phyloP scores from a whole-genome alignment of 2,329 filamentous ascomycete genomes.

The Fusarium subtropicale region DNA sequence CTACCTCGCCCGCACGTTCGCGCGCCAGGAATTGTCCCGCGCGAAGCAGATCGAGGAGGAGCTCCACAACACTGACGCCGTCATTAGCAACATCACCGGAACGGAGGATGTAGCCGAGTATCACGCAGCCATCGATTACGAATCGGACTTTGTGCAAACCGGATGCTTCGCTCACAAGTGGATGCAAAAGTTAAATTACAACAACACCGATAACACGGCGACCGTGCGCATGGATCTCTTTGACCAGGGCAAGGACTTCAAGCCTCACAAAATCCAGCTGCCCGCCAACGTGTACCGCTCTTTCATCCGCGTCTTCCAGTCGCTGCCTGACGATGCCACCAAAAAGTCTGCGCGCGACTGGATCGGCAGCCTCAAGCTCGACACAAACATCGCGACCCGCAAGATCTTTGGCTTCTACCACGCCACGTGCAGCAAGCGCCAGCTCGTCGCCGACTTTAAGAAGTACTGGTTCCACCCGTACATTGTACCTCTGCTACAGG shows the following conservation, averaged over 20 bases:
- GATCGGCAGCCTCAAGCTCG: conserved; percentile 19
- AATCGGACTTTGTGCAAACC: conserved; percentile 35
- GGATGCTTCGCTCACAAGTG: conserved; percentile 28
- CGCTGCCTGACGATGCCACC: conserved; percentile 9
- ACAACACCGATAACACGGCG: conserved; percentile 23
- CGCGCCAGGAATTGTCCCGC: conserved; percentile 57
- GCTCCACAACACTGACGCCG: background rate
- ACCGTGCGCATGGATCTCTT: conserved; percentile 28
- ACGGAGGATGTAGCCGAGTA: conserved; percentile 25
- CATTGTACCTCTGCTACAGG: conserved; percentile 48
- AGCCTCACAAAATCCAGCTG: conserved; percentile 29
- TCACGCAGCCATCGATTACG: conserved; percentile 37
- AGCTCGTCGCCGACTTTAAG: conserved; percentile 49
- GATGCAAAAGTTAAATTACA: conserved; percentile 32
- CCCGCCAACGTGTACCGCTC: conserved; percentile 27
- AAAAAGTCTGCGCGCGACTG: conserved; percentile 28
- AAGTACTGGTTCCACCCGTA: conserved; percentile 56
- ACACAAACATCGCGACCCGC: conserved; percentile 48
- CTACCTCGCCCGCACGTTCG: conserved; percentile 59
- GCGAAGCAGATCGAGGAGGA: conserved; percentile 45
- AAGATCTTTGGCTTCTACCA: conserved; percentile 54
- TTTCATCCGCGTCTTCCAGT: conserved; percentile 19
- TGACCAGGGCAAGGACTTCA: conserved; percentile 20
- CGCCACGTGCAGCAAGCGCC: conserved; percentile 54
- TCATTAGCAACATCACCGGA: conserved; percentile 16